These are phyloP conservation scores for Tuber aestivum DNA, from an alignment of 495 filamentous ascomycete genomes.

Conservation along the genomic window DNA sequence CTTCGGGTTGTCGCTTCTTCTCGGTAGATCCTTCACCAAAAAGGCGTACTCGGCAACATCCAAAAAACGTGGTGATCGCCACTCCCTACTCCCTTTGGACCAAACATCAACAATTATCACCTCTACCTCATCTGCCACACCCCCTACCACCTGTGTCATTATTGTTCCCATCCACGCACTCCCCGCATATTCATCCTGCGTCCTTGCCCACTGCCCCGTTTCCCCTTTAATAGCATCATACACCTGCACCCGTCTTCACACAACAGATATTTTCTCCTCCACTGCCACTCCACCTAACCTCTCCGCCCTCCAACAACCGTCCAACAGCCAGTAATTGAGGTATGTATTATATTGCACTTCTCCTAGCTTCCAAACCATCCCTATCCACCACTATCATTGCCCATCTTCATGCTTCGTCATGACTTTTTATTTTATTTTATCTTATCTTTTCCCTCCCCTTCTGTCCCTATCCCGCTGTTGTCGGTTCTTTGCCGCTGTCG, in stretches of 20 bases:
- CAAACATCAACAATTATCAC: conserved; percentile 27
- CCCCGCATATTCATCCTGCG: conserved; percentile 13
- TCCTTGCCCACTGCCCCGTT: conserved; percentile 8
- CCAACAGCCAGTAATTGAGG: not conserved
- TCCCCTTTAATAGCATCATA: not conserved
- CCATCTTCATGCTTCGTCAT: not conserved
- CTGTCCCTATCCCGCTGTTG: conserved; percentile 26
- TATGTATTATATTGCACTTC: conserved; percentile 3
- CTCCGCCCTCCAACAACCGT: not conserved
- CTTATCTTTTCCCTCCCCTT: not conserved
- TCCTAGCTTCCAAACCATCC: not conserved
- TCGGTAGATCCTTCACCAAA: conserved; percentile 35
- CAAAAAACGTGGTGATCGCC: conserved; percentile 38
- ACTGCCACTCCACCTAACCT: not conserved
- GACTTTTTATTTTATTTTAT: conserved; percentile 10
- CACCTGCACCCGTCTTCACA: not conserved
- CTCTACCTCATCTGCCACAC: conserved; percentile 6
- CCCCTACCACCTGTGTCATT: conserved; percentile 12
- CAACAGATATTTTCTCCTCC: not conserved
- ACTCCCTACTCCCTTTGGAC: conserved; percentile 28
- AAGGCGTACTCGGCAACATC: conserved; percentile 32
- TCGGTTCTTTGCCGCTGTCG: conserved; percentile 21
- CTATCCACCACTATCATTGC: not conserved
- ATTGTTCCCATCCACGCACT: conserved; percentile 13
- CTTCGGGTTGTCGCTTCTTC: conserved; percentile 34